Base-by-base conservation (phyloP, 306 rosid species). In the Gleditsia sinensis region DNA sequence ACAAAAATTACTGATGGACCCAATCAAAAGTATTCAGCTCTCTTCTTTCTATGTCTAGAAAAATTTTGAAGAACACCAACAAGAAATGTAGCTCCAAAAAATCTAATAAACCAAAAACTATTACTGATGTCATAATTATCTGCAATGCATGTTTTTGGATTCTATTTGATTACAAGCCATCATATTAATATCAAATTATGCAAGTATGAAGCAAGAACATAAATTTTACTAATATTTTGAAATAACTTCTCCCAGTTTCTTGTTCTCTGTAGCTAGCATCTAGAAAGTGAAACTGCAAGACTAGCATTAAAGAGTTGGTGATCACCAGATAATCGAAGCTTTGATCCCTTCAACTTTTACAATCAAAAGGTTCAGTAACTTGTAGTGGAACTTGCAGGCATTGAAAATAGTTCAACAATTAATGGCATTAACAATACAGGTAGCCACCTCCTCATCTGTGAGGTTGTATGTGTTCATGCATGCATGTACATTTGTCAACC, bases 211-310 rank as follows among this genome's bases (percentile, higher is more conserved):
- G 61, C 45, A 48, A 39, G 59, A 66, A 49, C 37, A 58, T 48
- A 70, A 45, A 54, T 59, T 74, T 69, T 42, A 85, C 87, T 65
- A 75, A 88, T 90, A 28, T 85, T 82, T 82, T 81, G 78, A 75
- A 74, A 74, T 8, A 71, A 21, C 69, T 69, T 85, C 55, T 78
- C 88, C 94, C 88, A 86, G 69, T 91, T 87, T 60, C 97, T 92
- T 11, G 89, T 89, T 82, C 87, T 87, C 73, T 87, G 92, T 73
- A 87, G 97, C 97, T 94, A 91, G 78, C 91, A 87, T 80, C 81
- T 87, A 67, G 84, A 89, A 24, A 91, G 94, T 67, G 97, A 84
- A 67, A 89, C 87, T 43, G 92, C 91, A 65, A 91, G 97, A 82
- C 94, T 87, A 67, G 94, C 93, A 74, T 89, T 91, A 65, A 80